A percentile compares a stretch with the other conserved stretches of the same genome.
phyloP scores from a whole-genome alignment of 805 yeast genomes.

The Hanseniaspora lachancei region DNA sequence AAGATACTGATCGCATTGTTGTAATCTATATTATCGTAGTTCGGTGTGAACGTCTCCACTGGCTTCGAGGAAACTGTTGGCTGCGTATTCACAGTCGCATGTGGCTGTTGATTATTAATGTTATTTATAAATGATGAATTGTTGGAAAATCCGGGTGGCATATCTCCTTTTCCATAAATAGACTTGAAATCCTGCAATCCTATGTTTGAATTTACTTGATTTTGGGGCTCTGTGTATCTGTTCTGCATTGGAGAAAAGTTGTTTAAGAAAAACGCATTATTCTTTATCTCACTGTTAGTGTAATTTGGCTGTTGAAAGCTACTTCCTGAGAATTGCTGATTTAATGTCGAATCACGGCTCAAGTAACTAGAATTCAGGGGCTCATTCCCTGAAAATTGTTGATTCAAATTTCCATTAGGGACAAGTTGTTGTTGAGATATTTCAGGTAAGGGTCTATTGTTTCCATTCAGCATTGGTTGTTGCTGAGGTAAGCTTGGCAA shows the following conservation, averaged over 20 bases:
- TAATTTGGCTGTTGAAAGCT: background rate
- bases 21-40: conserved; percentile 5
- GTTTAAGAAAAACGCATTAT: background rate
- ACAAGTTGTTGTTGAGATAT: background rate
- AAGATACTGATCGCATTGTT: background rate
- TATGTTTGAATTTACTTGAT: background rate
- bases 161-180: background rate
- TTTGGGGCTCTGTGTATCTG: background rate
- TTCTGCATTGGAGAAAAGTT: background rate
- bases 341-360: background rate
- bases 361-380: background rate
- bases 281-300: background rate
- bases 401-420: background rate
- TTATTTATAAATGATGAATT: background rate
- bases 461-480: background rate
- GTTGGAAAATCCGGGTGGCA: background rate
- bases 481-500: background rate
- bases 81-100: background rate
- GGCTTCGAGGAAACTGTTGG: background rate
- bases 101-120: background rate
- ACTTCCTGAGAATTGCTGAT: background rate
- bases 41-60: background rate
- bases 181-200: background rate
- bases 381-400: background rate
- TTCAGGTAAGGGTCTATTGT: background rate